A percentile compares a stretch with the other conserved stretches of the same genome.
Conservation (phyloP, 495 filamentous ascomycete species). For the Terfezia claveryi region DNA sequence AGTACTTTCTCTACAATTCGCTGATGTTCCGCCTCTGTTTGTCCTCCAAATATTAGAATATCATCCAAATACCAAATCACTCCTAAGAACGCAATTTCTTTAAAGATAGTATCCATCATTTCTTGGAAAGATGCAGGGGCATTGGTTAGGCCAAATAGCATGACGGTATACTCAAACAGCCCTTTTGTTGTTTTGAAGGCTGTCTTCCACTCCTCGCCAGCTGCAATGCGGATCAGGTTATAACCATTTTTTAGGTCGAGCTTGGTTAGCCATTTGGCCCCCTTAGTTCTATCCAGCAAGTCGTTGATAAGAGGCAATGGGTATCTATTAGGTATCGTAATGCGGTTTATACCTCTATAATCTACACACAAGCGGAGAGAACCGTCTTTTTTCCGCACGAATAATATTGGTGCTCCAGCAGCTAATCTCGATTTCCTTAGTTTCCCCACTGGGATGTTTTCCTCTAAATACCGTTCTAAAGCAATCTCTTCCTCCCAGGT, state of each 20-base stretch:
- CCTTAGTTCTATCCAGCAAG: constrained; percentile 8
- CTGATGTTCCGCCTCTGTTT: constrained; percentile 4
- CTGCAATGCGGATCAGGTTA: constrained; percentile 20
- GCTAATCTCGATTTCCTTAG: not conserved
- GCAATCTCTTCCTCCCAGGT: not conserved
- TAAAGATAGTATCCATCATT: constrained; percentile 16
- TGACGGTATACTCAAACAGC: constrained; percentile 17
- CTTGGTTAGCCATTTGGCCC: constrained; percentile 17
- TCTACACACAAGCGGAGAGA: constrained; percentile 18
- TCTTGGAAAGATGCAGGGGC: constrained; percentile 15
- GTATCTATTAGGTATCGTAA: constrained; percentile 6
- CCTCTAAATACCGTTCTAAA: not conserved
- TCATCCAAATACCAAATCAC: constrained; percentile 21
- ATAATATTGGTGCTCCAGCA: constrained; percentile 18
- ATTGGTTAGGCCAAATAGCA: constrained; percentile 19
- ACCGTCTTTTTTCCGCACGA: constrained; percentile 19
- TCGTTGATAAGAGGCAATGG: constrained; percentile 22
- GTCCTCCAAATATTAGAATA: constrained; percentile 19
- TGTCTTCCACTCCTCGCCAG: constrained; percentile 20
- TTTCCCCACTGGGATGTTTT: not conserved
- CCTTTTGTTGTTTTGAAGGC: constrained; percentile 18
- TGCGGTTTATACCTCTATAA: constrained; percentile 7
- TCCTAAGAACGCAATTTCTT: constrained; percentile 8
- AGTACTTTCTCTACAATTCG: constrained; percentile 9
- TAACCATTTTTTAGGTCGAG: constrained; percentile 24